A percentile compares a stretch with the other conserved stretches of the same genome.
Conservation (phyloP, 2,329 filamentous ascomycete genomes). For the Amauroascus niger region DNA sequence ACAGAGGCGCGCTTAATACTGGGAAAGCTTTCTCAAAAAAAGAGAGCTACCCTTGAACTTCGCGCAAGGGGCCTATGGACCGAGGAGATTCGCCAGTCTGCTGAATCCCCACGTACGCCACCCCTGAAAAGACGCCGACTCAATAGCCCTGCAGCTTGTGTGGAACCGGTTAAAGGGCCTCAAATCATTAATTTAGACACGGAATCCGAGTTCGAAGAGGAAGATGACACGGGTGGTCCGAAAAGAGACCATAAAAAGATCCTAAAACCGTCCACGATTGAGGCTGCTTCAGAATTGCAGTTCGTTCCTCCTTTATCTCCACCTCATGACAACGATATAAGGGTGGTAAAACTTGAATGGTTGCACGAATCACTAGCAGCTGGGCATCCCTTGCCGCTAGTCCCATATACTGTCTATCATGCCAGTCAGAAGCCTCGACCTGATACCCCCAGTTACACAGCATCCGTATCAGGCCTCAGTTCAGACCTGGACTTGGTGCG, state of each 20-base stretch:
- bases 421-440: constrained; percentile 25
- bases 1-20: constrained; percentile 64
- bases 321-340: constrained; percentile 17
- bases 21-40: constrained; percentile 59
- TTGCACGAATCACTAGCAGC: constrained; percentile 40
- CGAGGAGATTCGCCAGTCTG: constrained; percentile 25
- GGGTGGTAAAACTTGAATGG: constrained; percentile 48
- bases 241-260: not conserved
- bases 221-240: constrained; percentile 13
- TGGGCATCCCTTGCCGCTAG: constrained; percentile 37
- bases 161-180: not conserved
- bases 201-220: constrained; percentile 26
- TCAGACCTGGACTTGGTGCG: not conserved
- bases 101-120: constrained; percentile 16
- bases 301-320: not conserved
- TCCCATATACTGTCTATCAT: constrained; percentile 44
- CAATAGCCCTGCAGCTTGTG: constrained; percentile 2
- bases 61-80: constrained; percentile 53
- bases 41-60: constrained; percentile 68
- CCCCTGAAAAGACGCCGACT: constrained; percentile 24
- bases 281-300: not conserved
- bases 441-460: constrained; percentile 1
- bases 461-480: constrained; percentile 11
- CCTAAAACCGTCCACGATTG: constrained; percentile 13
- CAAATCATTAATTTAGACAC: constrained; percentile 26